phyloP scores from a whole-genome alignment of 495 filamentous ascomycete genomes.

The Penicillium angulare region DNA sequence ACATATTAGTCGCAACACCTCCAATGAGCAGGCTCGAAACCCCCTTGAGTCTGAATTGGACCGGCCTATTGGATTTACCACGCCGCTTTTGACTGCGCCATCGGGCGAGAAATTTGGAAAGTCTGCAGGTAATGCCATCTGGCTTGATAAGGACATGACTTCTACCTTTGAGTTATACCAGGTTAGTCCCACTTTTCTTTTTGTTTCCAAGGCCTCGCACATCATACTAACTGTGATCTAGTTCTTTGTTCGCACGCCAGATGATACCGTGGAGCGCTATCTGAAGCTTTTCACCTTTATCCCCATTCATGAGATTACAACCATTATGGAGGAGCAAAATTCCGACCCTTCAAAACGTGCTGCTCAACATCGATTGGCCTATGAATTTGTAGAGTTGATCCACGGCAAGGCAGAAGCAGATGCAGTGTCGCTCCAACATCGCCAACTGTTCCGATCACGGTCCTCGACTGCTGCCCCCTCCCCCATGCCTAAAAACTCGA shows the following conservation, averaged over 20 bases:
- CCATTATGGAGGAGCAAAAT: slow-evolving; percentile 64
- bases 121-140: slow-evolving; percentile 89
- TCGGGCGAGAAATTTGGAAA: slow-evolving; percentile 93
- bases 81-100: slow-evolving; percentile 81
- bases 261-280: slow-evolving; percentile 73
- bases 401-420: slow-evolving; percentile 65
- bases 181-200: slow-evolving; percentile 33
- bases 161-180: slow-evolving; percentile 82
- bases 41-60: slow-evolving; percentile 34
- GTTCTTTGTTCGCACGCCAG: slow-evolving; percentile 83
- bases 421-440: slow-evolving; percentile 56
- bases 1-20: slow-evolving; percentile 56
- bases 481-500: slow-evolving; percentile 31
- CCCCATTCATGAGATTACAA: slow-evolving; percentile 60
- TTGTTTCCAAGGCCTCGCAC: slow-evolving; percentile 14
- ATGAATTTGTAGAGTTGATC: slow-evolving; percentile 73
- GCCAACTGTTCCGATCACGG: slow-evolving; percentile 51
- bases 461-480: slow-evolving; percentile 40
- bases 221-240: slow-evolving; percentile 29
- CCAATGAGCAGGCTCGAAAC: slow-evolving; percentile 23
- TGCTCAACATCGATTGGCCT: slow-evolving; percentile 79
- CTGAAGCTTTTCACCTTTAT: slow-evolving; percentile 92
- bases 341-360: slow-evolving; percentile 63
- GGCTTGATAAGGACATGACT: slow-evolving; percentile 83
- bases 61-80: slow-evolving; percentile 78